Evolutionary conservation across 306 rosid genomes (phyloP), one percentile per base, ranked within the genome.

Genomic region (Corylus heterophylla): DNA sequence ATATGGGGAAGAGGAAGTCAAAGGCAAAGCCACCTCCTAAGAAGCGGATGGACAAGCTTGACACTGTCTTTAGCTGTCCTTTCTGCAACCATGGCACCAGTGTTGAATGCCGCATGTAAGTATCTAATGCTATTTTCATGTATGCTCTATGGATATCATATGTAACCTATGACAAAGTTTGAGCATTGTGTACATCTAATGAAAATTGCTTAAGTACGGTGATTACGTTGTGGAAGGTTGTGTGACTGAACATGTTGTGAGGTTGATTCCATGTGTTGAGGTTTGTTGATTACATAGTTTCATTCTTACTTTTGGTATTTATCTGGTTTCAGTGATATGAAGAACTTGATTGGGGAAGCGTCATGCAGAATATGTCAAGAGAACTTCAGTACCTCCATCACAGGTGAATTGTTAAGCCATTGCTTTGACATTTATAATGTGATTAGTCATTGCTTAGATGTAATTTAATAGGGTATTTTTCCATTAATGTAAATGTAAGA

Each of bases 21-120:
- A 89, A 91, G 35, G 86, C 98, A 59, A 95, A 95, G 92, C 97
- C 98, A 2, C 87, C 97, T 66, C 98, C 98, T 11, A 92, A 89
- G 92, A 95, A 95, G 85, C 89, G 98, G 72, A 91, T 86, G 91
- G 98, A 93, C 83, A 95, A 92, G 93, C 98, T 92, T 56, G 98
- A 95, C 78, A 92, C 98, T 44, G 98, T 92, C 55, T 95, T 95
- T 79, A 90, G 98, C 82, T 92, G 98, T 55, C 98, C 98, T 85
- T 95, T 95, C 89, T 95, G 98, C 85, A 90, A 92, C 78, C 98
- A 95, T 68, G 98, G 98, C 27, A 84, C 92, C 81, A 88, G 98
- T 31, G 97, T 95, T 3, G 99, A 95, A 77, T 93, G 98, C 76
- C 92, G 93, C 86, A 87, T 95, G 99, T 95, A 87, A 88, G 97